phyloP scores from a whole-genome alignment of 2,329 filamentous ascomycete genomes.

The Alternaria panax region DNA sequence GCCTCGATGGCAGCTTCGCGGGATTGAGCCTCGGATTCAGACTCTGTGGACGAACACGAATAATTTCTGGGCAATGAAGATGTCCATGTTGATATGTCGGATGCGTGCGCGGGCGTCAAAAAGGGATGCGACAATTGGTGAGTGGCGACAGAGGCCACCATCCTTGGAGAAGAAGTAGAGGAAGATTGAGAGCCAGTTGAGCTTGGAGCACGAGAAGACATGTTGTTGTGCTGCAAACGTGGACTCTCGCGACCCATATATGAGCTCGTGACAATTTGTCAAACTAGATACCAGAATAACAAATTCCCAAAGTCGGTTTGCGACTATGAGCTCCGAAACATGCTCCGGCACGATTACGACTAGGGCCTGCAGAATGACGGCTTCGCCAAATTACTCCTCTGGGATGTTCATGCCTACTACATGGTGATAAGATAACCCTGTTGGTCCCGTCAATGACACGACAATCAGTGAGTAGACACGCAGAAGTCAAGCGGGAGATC shows the following conservation, averaged over 20 bases:
- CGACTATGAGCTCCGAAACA: conserved; percentile 6
- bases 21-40: conserved; percentile 27
- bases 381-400: conserved; percentile 1
- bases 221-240: conserved; percentile 8
- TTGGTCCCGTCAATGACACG: neutral
- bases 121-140: conserved; percentile 35
- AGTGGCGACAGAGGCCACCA: conserved; percentile 25
- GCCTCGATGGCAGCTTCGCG: conserved; percentile 44
- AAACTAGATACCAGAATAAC: conserved; percentile 4
- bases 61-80: conserved; percentile 35
- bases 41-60: conserved; percentile 10
- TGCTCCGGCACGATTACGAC: conserved; percentile 1
- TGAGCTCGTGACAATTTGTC: conserved; percentile 26
- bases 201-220: conserved; percentile 22
- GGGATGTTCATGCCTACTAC: neutral
- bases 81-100: conserved; percentile 44
- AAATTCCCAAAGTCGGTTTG: neutral
- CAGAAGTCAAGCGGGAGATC: conserved; percentile 1
- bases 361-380: conserved; percentile 10
- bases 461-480: neutral
- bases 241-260: conserved; percentile 21
- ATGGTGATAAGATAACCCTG: neutral
- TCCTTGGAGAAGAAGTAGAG: conserved; percentile 28
- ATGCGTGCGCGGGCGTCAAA: conserved; percentile 37
- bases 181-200: conserved; percentile 27